Evolutionary conservation across 208 protist genomes (phyloP), one percentile per base, ranked within the genome.

Genomic region (Paratrypanosoma confusum): DNA sequence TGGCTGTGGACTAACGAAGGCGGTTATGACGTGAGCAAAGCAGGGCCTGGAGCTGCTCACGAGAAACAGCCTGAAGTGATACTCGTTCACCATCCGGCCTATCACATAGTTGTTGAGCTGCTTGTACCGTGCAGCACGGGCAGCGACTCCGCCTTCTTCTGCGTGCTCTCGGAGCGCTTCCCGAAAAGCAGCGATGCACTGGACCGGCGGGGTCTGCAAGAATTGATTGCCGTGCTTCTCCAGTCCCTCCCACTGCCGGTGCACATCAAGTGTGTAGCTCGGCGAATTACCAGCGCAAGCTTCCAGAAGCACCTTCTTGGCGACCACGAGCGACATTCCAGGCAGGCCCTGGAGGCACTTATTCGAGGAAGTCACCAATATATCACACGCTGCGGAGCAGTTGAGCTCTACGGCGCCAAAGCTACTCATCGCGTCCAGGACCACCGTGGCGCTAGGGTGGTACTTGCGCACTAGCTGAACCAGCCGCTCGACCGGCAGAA

Each of bases 311-410:
- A 39, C 6, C 21, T 28, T 18, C 29, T 48, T 35, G 14, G 58
- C 57, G 28, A 83, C 16, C 0, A 71, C 54, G 23, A 73, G 44
- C 2, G 66, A 73, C 40, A 83, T 80, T 1, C 74, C 74, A 1
- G 75, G 75, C 25, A 81, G 54, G 11, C 75, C 75, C 43, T 84
- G 71, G 34, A 84, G 54, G 51, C 75, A 84, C 35, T 84, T 84
- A 50, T 84, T 84, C 14, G 75, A 56, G 3, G 63, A 73, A 0
- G 57, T 66, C 14, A 74, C 62, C 1, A 82, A 23, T 10, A 71
- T 35, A 46, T 84, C 75, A 13, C 45, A 49, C 20, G 74, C 56
- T 40, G 64, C 48, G n/a, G 59, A 50, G 18, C 51, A 52, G 10
- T 37, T 13, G 27, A 76, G 26, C 8, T 81, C 56, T 8, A 70